Evolutionary conservation across 768 basidiomycete species (phyloP).

Genomic region (Agaricus sinodeliciosus): DNA sequence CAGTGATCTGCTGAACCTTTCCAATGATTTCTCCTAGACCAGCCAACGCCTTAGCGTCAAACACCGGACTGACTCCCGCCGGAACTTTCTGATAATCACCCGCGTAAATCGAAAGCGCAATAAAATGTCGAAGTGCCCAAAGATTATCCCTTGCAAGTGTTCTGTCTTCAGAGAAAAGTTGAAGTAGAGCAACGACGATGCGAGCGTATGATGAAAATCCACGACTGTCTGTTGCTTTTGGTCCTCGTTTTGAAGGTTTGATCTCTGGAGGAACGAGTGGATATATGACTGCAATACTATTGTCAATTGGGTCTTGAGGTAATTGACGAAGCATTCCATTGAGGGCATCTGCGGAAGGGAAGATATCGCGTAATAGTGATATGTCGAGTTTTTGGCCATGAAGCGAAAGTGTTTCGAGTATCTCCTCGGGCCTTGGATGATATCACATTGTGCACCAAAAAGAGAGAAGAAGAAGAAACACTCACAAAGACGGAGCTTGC

Average conservation of each 20-base stretch:
- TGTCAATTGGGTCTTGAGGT: slow-evolving; percentile 38
- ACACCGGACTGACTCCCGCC: slow-evolving; percentile 36
- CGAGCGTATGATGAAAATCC: slow-evolving; percentile 66
- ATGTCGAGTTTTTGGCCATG: slow-evolving; percentile 30
- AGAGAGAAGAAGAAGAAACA: not conserved
- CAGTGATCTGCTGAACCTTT: slow-evolving; percentile 45
- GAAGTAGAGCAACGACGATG: slow-evolving; percentile 46
- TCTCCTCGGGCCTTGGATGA: slow-evolving; percentile 36
- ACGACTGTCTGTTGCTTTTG: slow-evolving; percentile 30
- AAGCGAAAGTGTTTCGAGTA: slow-evolving; percentile 30
- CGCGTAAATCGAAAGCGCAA: slow-evolving; percentile 56
- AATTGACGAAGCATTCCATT: slow-evolving; percentile 40
- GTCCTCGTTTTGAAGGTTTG: slow-evolving; percentile 9
- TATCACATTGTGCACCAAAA: not conserved
- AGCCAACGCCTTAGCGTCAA: slow-evolving; percentile 23
- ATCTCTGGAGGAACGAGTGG: slow-evolving; percentile 46
- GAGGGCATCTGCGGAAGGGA: slow-evolving; percentile 42
- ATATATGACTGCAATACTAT: slow-evolving; percentile 55
- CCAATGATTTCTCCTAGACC: slow-evolving; percentile 28
- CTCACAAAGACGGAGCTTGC: slow-evolving; percentile 28
- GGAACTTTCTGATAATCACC: slow-evolving; percentile 55
- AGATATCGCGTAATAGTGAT: slow-evolving; percentile 40
- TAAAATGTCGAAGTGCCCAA: slow-evolving; percentile 66
- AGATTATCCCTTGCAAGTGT: slow-evolving; percentile 49
- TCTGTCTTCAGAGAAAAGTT: slow-evolving; percentile 52